Conservation (phyloP, 164 flowering plant species). For the Cinnamomum chago region DNA sequence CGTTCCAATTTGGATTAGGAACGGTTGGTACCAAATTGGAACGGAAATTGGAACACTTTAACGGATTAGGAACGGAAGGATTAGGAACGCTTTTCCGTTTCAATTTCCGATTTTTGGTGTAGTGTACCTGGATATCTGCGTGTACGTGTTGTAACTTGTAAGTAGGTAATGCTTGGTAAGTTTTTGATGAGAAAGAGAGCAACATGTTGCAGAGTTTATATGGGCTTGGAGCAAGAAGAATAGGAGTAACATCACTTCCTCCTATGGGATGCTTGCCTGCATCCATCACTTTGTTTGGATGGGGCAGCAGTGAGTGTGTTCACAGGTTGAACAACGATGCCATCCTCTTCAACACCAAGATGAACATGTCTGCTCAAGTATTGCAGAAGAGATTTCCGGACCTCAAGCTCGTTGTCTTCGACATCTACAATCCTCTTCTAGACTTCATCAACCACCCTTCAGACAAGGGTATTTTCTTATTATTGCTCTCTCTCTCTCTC, state of each 20-base stretch:
- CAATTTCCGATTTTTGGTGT: too few relatives aligned
- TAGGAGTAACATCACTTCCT: slow-evolving; percentile 68
- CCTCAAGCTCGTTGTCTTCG: slow-evolving; percentile 66
- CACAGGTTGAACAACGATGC: slow-evolving; percentile 62
- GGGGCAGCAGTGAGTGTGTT: slow-evolving; percentile 55
- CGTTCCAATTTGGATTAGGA: too few relatives aligned
- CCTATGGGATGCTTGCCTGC: slow-evolving; percentile 91
- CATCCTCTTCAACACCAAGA: slow-evolving; percentile 55
- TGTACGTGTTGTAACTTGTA: too few relatives aligned
- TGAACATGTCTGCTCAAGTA: slow-evolving; percentile 44
- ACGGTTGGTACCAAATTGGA: too few relatives aligned
- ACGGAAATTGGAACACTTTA: too few relatives aligned
- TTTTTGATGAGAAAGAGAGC: not conserved
- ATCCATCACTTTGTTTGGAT: slow-evolving; percentile 63
- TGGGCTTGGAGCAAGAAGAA: slow-evolving; percentile 63
- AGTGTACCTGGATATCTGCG: too few relatives aligned
- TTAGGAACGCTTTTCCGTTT: too few relatives aligned
- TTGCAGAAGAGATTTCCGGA: slow-evolving; percentile 39
- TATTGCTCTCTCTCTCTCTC: too few relatives aligned
- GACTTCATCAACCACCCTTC: slow-evolving; percentile 54
- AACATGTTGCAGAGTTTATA: slow-evolving; percentile 52
- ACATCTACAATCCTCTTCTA: slow-evolving; percentile 66
- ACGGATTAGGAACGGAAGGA: too few relatives aligned
- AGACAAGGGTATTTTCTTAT: slow-evolving; percentile 38
- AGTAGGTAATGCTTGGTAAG: too few relatives aligned